Evolutionary conservation across 495 filamentous ascomycete genomes (phyloP).

Genomic region (Lophiostoma macrostomum): DNA sequence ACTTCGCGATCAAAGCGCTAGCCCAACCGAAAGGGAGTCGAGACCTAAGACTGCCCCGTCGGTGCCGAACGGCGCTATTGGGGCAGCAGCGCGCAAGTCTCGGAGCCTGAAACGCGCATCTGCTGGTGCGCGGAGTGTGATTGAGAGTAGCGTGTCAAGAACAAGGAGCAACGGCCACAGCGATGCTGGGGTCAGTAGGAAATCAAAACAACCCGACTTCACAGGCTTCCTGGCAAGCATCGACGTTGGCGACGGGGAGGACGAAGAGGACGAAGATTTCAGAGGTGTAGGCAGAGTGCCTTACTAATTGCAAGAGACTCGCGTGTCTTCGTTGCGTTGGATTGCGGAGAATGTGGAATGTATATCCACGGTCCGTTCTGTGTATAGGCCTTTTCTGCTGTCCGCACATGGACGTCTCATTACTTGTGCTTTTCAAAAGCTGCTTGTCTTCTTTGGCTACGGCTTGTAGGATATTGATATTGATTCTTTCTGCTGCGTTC

Average conservation of each 20-base stretch:
- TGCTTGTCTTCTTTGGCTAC: no score
- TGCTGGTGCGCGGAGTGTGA: slow-evolving; percentile 5
- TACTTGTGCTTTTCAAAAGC: no score
- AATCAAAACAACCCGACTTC: slow-evolving; percentile 25
- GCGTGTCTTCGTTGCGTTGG: no score
- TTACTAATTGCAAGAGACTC: slow-evolving; percentile 9
- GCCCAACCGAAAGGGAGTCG: neutral
- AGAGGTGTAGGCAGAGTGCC: slow-evolving; percentile 12
- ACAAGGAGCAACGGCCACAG: neutral
- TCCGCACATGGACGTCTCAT: no score
- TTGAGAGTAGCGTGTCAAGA: slow-evolving; percentile 5
- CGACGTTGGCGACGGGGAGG: slow-evolving; percentile 22
- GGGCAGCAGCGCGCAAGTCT: slow-evolving; percentile 16
- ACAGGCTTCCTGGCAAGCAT: slow-evolving; percentile 31
- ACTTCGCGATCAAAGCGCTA: slow-evolving; percentile 17
- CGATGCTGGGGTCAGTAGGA: slow-evolving; percentile 1
- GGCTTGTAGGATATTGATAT: no score
- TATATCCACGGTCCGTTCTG: no score
- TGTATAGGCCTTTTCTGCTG: no score
- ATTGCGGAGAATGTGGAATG: no score
- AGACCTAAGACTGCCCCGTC: slow-evolving; percentile 25
- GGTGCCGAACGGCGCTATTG: slow-evolving; percentile 1
- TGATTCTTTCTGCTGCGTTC: no score
- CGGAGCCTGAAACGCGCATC: slow-evolving; percentile 19
- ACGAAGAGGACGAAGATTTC: slow-evolving; percentile 3